Base-by-base conservation (phyloP, 768 basidiomycete species). In the Lentinula detonsa region DNA sequence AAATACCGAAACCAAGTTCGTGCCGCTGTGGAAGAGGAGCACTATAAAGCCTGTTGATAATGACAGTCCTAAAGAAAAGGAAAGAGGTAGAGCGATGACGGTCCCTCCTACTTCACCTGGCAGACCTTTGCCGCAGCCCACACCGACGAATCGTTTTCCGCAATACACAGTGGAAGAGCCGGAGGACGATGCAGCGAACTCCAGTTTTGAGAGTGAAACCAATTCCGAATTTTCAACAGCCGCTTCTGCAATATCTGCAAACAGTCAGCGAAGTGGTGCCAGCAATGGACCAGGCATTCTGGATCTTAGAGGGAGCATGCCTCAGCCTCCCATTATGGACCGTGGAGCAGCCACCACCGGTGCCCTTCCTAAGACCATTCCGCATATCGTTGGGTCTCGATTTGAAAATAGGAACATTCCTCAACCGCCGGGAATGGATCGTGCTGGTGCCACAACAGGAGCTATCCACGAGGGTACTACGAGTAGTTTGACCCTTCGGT, bases 1-100 rank as follows among this genome's bases (percentile, higher is more conserved):
- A 23, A 18, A 5, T 28, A 28, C 42, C 4, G 42, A 57, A 16
- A 43, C 56, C 16, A 57, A 57, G 31, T 57, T 57, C 28, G 56
- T 57, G 13, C 56, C 56, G 13, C 45, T 57, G 11, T 57, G 56
- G 56, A 57, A 57, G 37, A 57, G 56, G 46, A 39, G 35, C 53
- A 34, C 51, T 11, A 52, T 52, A 8, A 34, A 33, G 4, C 18
- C 34, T 54, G 4, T 54, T 11, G 15, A 39, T n/a, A 39, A 18
- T 39, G 53, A 37, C 21, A 54, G 35, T 33, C 4, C 37, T 34
- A 11, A 5, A 56, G 40, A 43, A 39, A 23, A 16, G 23, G 56
- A 43, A 43, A 57, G 56, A 57, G 56, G 56, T 31, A 43, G 56
- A 43, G 18, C 23, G 31, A 57, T 21, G 40, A 23, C 42, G 8